Base-by-base conservation (phyloP, 2,329 filamentous ascomycete genomes). In the Coniochaeta ligniaria region DNA sequence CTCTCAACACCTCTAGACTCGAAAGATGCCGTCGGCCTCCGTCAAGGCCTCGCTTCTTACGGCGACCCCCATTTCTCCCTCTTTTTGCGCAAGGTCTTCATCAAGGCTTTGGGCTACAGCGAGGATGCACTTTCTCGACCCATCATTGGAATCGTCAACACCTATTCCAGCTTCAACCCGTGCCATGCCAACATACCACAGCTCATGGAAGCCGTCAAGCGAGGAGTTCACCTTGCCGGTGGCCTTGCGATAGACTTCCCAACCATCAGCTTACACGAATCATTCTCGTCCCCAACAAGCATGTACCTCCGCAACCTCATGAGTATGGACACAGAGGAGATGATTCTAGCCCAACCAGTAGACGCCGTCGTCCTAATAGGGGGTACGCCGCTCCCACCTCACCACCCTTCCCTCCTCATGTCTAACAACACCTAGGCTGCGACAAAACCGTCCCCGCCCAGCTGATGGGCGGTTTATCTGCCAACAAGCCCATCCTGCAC, bases 321-420 rank as follows among this genome's bases (percentile, higher is more conserved):
- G 88, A 87, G 85, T 65, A 90, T 91, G 86, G 89, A 91, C 68
- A 91, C 89, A 0, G 89, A 91, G 70, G 88, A 91, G 75, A 91
- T 91, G 88, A 85, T 91, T 59, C 77, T 77, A 50, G 88, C 87
- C 0, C 88, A 91, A 71, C 88, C 88, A 0, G 78, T 88, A 17
- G 88, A 92, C 72, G 84, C 85, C 0, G 83, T 84, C 11, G 80
- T 89, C 16, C 77, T 88, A 64, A 86, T 91, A 65, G 88, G 88
- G 56, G 87, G 85, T 84, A 74, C 2, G n/a, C 7, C 7, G 43
- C 20, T 16, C 50, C 24, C 14, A 33, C 9, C 16, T 24, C 4
- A 41, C 71, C 3, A 35, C 41, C 8, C 17, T 47, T 6, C 33
- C 11, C 6, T 16, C 9, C 57, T 63, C 14, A 20, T 36, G 14